Conservation (phyloP, 768 basidiomycete genomes). For the Coprinopsis marcescibilis region DNA sequence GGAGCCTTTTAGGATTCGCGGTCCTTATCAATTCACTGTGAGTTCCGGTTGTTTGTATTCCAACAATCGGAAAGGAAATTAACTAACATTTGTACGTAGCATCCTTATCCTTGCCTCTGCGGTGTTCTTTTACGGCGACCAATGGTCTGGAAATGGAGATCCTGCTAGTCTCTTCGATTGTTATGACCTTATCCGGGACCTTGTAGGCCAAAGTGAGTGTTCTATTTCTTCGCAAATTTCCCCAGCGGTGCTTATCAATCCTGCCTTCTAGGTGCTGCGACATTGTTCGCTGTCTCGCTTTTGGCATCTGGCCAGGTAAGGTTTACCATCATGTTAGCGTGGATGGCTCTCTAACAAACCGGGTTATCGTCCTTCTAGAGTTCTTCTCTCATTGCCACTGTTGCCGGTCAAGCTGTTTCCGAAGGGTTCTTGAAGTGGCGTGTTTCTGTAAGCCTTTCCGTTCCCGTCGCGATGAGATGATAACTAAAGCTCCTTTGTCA, state of each 20-base stretch:
- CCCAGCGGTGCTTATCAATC: not conserved
- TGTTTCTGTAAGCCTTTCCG: constrained; percentile 52
- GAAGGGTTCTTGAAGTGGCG: constrained; percentile 90
- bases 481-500: constrained; percentile 19
- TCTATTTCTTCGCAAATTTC: constrained; percentile 1
- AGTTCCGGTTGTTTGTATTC: constrained; percentile 19
- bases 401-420: constrained; percentile 85
- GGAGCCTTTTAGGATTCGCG: constrained; percentile 75
- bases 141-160: constrained; percentile 18
- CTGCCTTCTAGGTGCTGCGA: constrained; percentile 56
- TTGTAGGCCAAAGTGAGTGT: constrained; percentile 60
- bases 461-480: constrained; percentile 11
- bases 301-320: constrained; percentile 73
- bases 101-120: constrained; percentile 80
- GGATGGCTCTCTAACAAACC: not conserved
- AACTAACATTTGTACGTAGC: constrained; percentile 27
- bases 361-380: constrained; percentile 37
- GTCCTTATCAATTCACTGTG: constrained; percentile 84
- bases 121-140: constrained; percentile 60
- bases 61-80: not conserved
- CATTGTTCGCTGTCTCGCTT: constrained; percentile 84
- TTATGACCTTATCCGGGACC: constrained; percentile 60
- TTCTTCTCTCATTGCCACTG: constrained; percentile 83
- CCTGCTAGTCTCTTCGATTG: constrained; percentile 84
- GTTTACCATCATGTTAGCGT: not conserved